Base-by-base conservation (phyloP, 1,139 yeast genomes). In the Kodamaea alishanica region DNA sequence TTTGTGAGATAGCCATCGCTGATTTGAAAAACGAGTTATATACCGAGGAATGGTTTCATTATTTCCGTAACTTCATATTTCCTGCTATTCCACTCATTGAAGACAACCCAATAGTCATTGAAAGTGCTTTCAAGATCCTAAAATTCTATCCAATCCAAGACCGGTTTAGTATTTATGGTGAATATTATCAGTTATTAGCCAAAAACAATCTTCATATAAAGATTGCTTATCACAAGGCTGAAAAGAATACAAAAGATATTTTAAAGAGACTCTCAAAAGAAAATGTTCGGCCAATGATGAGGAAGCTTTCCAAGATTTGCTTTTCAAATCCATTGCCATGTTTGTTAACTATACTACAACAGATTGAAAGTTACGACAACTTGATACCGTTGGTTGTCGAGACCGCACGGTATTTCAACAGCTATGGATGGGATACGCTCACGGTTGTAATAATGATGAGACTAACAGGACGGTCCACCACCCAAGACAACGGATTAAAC, bases 311-410 rank as follows among this genome's bases (percentile, higher is more conserved):
- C 0, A 82, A 83, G 45, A 70, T 86, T n/a, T 77, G 90, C 24
- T 82, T 79, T 45, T 68, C 86, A 1, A 89, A 89, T 54, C 98
- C 98, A 1, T 58, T 92, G 24, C 87, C 96, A 1, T 79, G 94
- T 26, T 76, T 84, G 28, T 61, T 73, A 30, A 75, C 84, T 1
- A 71, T 82, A 30, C 66, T 84, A 24, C 78, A 76, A 40, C 90
- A 83, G 52, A 81, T 92, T 44, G 98, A 94, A 58, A 88, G 95
- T 65, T 94, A 92, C 55, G 96, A 86, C 55, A 92, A 89, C 55
- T 75, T 89, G 48, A 87, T 82, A 39, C 81, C 78, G 33, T 68
- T 89, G 41, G 81, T 92, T 8, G 90, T 88, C 8, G 85, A 84
- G 40, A 80, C 95, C 2, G 90, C 96, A 0, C 69, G 82, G 34